Percentiles rank a stretch among this genome's conserved stretches.
phyloP scores from a whole-genome alignment of 1,284 basidiomycete genomes.

The Ustilago lituana region DNA sequence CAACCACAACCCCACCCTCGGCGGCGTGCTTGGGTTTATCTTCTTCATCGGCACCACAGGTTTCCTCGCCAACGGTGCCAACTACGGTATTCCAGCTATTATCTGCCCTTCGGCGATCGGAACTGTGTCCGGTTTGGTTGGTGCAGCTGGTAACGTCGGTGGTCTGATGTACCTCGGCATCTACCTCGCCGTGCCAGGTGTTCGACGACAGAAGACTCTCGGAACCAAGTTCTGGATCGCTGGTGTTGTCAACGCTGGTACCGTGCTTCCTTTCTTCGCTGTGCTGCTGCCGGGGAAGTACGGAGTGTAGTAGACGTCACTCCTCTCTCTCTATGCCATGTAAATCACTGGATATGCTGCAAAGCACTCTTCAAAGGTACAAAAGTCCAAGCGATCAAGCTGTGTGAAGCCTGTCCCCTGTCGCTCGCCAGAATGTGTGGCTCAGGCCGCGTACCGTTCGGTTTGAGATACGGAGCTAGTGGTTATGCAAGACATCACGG shows the following conservation, averaged over 20 bases:
- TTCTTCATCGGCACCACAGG: conserved; percentile 55
- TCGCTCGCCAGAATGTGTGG: no score
- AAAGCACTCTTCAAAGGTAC: no score
- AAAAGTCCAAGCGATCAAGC: no score
- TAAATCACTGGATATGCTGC: no score
- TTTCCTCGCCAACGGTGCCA: conserved; percentile 59
- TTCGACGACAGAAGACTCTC: conserved; percentile 31
- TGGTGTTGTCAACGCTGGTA: conserved; percentile 55
- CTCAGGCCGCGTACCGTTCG: no score
- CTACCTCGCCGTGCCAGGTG: conserved; percentile 52
- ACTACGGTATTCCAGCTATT: conserved; percentile 56
- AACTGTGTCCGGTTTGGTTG: conserved; percentile 56
- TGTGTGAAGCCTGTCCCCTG: no score
- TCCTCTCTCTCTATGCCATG: background rate
- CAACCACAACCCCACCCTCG: conserved; percentile 60
- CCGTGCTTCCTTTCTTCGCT: conserved; percentile 51
- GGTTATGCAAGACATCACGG: no score
- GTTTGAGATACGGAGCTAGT: no score
- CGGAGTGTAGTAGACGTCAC: conserved; percentile 26
- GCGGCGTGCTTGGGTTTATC: conserved; percentile 58
- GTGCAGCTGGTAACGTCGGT: conserved; percentile 56
- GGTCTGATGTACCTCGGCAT: conserved; percentile 55
- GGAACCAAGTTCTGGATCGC: conserved; percentile 62
- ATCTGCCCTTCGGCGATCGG: conserved; percentile 55
- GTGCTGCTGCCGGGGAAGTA: conserved; percentile 44